These are phyloP conservation scores for Paecilomyces variotii DNA, from an alignment of 2,329 filamentous ascomycete genomes.

Conservation along the genomic window DNA sequence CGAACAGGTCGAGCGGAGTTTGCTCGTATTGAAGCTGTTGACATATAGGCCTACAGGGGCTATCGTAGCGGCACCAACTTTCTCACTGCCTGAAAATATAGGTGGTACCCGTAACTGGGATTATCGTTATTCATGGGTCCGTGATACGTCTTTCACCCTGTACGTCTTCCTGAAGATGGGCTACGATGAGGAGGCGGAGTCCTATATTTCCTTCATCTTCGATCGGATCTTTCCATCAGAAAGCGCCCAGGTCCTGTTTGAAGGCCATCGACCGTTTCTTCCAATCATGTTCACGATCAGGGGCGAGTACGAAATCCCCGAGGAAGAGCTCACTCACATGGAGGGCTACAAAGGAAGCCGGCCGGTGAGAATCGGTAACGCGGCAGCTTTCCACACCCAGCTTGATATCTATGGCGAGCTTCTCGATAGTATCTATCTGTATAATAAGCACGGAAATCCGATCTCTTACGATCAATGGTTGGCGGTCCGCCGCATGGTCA, in stretches of 20 bases:
- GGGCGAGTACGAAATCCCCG: constrained; percentile 66
- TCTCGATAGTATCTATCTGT: constrained; percentile 69
- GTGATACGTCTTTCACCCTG: constrained; percentile 69
- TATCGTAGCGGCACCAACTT: constrained; percentile 68
- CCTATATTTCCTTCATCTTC: constrained; percentile 72
- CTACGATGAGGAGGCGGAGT: constrained; percentile 66
- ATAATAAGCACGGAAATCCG: constrained; percentile 72
- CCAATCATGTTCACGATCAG: constrained; percentile 78
- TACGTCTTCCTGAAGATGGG: constrained; percentile 69
- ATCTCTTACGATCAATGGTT: constrained; percentile 71
- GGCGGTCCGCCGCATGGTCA: constrained; percentile 58
- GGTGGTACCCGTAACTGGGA: constrained; percentile 53
- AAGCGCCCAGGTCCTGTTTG: constrained; percentile 49
- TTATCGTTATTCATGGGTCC: constrained; percentile 60
- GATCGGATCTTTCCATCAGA: constrained; percentile 48
- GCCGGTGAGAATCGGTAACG: constrained; percentile 70
- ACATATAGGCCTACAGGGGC: constrained; percentile 73
- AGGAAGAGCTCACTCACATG: constrained; percentile 59
- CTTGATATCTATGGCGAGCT: constrained; percentile 74
- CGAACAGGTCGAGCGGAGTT: constrained; percentile 61
- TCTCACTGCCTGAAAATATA: constrained; percentile 67
- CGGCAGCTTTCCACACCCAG: constrained; percentile 66
- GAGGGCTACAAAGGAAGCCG: constrained; percentile 64
- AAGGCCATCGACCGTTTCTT: constrained; percentile 47
- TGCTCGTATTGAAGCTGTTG: constrained; percentile 68